These are phyloP conservation scores for Boletus coccyginus DNA, from an alignment of 768 basidiomycete species.

Conservation along the genomic window DNA sequence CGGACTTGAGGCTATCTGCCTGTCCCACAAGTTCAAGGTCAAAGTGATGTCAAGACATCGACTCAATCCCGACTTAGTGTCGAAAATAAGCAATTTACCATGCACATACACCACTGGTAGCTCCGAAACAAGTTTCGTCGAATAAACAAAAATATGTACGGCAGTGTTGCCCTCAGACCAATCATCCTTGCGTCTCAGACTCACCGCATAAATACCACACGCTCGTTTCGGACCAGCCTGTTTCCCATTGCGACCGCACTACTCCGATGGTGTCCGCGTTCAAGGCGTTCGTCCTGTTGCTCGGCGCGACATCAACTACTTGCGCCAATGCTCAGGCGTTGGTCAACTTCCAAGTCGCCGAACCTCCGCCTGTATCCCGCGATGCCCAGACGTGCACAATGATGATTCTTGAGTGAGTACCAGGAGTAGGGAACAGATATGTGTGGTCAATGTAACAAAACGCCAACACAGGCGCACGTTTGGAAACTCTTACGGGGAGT, in stretches of 20 bases:
- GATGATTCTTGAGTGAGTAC: slow-evolving; percentile 57
- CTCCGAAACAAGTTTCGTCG: too few relatives aligned
- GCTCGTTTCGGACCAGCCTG: neutral
- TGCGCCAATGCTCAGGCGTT: slow-evolving; percentile 29
- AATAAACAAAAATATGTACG: slow-evolving; percentile 1
- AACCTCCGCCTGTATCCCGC: slow-evolving; percentile 67
- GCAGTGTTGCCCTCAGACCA: neutral
- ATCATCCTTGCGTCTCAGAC: neutral
- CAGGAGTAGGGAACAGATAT: neutral
- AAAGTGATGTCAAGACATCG: too few relatives aligned
- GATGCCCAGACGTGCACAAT: slow-evolving; percentile 61
- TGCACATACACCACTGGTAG: too few relatives aligned
- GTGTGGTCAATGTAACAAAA: neutral
- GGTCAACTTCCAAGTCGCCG: slow-evolving; percentile 69
- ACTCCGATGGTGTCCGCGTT: slow-evolving; percentile 21
- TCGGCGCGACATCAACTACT: slow-evolving; percentile 7
- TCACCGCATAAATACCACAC: slow-evolving; percentile 7
- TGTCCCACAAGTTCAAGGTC: too few relatives aligned
- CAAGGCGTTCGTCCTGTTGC: slow-evolving; percentile 11
- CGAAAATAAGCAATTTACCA: too few relatives aligned
- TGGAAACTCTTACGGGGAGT: slow-evolving; percentile 69
- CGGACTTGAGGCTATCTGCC: too few relatives aligned
- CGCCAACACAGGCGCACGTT: slow-evolving; percentile 55
- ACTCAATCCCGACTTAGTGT: too few relatives aligned
- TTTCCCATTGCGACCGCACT: slow-evolving; percentile 2